Evolutionary conservation across 169 alveolate species (phyloP).

Genomic region (Cryptosporidium baileyi): DNA sequence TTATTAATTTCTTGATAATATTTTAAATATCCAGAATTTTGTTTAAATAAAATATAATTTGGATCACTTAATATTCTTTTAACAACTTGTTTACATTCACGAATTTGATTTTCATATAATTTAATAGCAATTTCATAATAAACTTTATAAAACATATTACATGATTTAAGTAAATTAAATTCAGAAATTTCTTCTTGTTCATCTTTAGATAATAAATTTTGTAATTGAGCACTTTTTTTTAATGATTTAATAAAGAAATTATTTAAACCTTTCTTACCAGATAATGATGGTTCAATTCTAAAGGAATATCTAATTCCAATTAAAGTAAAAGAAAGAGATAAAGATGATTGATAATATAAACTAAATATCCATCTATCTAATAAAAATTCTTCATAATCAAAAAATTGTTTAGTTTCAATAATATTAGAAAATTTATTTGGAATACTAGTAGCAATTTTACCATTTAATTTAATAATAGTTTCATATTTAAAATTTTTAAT

Average conservation of each 20-base stretch:
- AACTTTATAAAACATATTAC: conserved; percentile 8
- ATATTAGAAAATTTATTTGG: not conserved
- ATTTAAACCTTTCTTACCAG: conserved; percentile 11
- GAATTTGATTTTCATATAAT: not conserved
- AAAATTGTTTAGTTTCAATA: not conserved
- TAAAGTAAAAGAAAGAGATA: conserved; percentile 15
- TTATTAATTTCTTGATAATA: not conserved
- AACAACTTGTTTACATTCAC: not conserved
- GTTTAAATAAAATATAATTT: not conserved
- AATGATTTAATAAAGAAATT: not conserved
- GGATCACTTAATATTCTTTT: not conserved
- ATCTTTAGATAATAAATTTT: not conserved
- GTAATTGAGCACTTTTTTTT: not conserved
- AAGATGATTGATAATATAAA: conserved; percentile 1
- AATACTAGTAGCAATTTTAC: conserved; percentile 5
- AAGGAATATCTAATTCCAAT: conserved; percentile 46
- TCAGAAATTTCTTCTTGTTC: conserved; percentile 34
- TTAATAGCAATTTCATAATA: conserved; percentile 31
- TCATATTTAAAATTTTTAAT: conserved; percentile 2
- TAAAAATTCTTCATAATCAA: conserved; percentile 45
- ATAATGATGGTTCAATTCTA: conserved; percentile 36
- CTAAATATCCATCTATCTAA: conserved; percentile 51
- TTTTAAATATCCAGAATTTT: not conserved
- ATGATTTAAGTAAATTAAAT: not conserved
- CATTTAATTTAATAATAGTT: conserved; percentile 22